Evolutionary conservation across 176 grass and related monocot genomes (phyloP).

Genomic region (Thinopyrum elongatum): DNA sequence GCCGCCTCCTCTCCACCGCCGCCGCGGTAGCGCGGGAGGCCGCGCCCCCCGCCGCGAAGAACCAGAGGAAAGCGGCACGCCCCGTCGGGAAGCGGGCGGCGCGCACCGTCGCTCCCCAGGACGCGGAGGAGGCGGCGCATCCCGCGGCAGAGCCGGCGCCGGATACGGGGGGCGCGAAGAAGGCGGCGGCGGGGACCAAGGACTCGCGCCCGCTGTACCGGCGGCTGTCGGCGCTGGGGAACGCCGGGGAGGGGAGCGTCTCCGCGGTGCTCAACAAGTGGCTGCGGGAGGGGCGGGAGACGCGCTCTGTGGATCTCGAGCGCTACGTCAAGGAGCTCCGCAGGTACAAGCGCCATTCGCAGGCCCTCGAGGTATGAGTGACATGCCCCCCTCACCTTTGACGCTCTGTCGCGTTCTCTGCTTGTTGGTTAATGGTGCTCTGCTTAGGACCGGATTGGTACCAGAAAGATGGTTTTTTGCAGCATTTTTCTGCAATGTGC

Average conservation of each 20-base stretch:
- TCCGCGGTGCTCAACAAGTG: slow-evolving; percentile 57
- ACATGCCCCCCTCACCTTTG: background rate
- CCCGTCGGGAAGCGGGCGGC: background rate
- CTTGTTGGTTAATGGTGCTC: background rate
- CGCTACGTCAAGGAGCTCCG: slow-evolving; percentile 65
- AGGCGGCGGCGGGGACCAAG: background rate
- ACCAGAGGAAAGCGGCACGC: background rate
- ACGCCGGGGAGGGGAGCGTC: slow-evolving; percentile 47
- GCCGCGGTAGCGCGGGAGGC: background rate
- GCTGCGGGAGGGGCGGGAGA: slow-evolving; percentile 42
- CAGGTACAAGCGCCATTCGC: slow-evolving; percentile 55
- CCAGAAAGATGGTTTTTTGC: background rate
- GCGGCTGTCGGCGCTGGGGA: slow-evolving; percentile 56
- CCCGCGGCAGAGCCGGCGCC: background rate
- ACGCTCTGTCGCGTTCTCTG: background rate
- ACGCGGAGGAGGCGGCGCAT: background rate
- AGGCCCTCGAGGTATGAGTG: slow-evolving; percentile 60
- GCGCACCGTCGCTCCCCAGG: background rate
- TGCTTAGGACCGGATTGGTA: background rate
- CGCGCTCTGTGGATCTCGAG: slow-evolving; percentile 31
- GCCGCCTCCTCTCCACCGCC: slow-evolving; percentile 23
- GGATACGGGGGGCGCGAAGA: background rate
- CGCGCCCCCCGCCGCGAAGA: background rate
- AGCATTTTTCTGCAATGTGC: background rate
- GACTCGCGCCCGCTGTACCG: slow-evolving; percentile 38